These are phyloP conservation scores for Clarireedia paspali DNA, from an alignment of 2,329 filamentous ascomycete species.

Conservation along the genomic window DNA sequence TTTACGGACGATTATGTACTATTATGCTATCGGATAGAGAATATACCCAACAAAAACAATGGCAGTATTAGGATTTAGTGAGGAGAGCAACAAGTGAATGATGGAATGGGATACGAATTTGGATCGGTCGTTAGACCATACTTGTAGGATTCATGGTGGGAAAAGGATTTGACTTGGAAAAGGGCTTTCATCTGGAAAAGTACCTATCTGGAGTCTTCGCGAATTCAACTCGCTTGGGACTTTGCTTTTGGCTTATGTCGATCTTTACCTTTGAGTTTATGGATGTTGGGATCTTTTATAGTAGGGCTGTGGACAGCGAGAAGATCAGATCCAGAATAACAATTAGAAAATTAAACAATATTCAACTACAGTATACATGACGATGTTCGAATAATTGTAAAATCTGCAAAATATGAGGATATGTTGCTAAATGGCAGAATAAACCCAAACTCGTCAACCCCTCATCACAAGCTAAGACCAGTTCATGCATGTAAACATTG, in stretches of 20 bases:
- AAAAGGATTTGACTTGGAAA: constrained; percentile 2
- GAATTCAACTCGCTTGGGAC: neutral
- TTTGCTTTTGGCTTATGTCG: neutral
- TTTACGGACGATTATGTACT: neutral
- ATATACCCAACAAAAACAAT: neutral
- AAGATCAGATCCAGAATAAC: no score
- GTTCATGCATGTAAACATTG: neutral
- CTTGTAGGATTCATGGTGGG: neutral
- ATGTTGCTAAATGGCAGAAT: no score
- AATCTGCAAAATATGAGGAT: no score
- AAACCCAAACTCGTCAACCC: neutral
- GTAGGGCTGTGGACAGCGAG: neutral
- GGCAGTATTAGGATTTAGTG: neutral
- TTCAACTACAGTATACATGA: no score
- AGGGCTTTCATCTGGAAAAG: neutral
- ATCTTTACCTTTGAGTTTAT: neutral
- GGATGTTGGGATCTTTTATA: no score
- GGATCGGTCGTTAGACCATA: neutral
- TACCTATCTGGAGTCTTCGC: neutral
- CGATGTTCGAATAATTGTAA: no score
- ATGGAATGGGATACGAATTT: neutral
- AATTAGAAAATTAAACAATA: no score
- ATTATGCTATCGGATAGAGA: neutral
- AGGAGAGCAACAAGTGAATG: neutral
- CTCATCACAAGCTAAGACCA: constrained; percentile 2